Evolutionary conservation across 2,329 filamentous ascomycete genomes (phyloP).

Genomic region (Rugonectria rugulosa): DNA sequence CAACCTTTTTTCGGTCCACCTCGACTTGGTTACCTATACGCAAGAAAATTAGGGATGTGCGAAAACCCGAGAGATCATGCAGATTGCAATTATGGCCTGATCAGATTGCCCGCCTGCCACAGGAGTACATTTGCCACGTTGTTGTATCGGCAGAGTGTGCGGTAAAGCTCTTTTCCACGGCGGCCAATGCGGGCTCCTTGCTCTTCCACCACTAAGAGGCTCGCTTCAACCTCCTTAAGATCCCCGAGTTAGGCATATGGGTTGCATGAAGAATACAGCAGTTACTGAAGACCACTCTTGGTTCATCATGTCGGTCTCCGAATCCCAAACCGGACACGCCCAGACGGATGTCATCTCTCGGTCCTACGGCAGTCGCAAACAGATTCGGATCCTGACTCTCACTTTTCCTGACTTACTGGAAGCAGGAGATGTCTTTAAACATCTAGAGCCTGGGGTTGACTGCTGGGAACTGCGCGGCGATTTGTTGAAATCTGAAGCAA

Average conservation of each 20-base stretch:
- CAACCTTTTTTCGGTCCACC: no score
- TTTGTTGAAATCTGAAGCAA: not conserved
- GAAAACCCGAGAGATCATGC: no score
- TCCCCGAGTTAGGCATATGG: no score
- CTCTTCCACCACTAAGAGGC: not conserved
- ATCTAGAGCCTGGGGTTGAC: not conserved
- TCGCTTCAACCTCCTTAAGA: no score
- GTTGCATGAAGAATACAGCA: no score
- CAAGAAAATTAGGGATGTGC: no score
- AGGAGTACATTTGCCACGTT: no score
- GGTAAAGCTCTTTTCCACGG: slow-evolving; percentile 14
- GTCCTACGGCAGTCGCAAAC: not conserved
- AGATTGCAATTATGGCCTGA: no score
- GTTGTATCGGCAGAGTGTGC: no score
- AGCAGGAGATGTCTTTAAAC: not conserved
- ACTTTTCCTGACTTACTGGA: slow-evolving; percentile 5
- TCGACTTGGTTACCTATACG: no score
- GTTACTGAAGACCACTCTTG: no score
- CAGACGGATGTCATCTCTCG: not conserved
- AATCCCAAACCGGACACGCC: not conserved
- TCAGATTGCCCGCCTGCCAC: no score
- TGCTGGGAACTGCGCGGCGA: slow-evolving; percentile 9
- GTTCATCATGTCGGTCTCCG: not conserved
- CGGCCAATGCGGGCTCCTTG: not conserved
- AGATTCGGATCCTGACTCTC: slow-evolving; percentile 5